Percentiles rank a stretch among this genome's conserved stretches.
phyloP scores from a whole-genome alignment of 345 rosid species.

The Citrus medica region DNA sequence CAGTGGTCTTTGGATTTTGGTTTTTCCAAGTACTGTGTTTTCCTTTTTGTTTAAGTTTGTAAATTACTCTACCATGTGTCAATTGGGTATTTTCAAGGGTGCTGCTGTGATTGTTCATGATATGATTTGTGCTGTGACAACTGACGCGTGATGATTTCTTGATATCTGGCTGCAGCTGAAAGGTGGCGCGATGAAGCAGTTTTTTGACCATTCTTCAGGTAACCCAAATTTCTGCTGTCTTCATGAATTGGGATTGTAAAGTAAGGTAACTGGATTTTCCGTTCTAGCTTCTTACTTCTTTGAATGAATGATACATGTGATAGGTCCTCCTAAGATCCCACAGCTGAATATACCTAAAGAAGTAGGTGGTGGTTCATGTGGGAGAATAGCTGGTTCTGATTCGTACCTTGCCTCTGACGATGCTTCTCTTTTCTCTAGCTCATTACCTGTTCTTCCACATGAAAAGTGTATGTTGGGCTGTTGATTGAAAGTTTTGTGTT shows the following conservation, averaged over 20 bases:
- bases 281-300: slow-evolving; percentile 6
- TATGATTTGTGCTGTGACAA: neutral
- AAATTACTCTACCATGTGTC: neutral
- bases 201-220: slow-evolving; percentile 33
- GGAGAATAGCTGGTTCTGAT: slow-evolving; percentile 34
- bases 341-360: slow-evolving; percentile 30
- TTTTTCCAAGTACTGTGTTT: neutral
- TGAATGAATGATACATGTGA: slow-evolving; percentile 9
- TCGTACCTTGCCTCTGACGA: slow-evolving; percentile 41
- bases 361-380: slow-evolving; percentile 32
- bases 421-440: slow-evolving; percentile 62
- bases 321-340: slow-evolving; percentile 30
- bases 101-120: neutral
- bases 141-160: neutral
- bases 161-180: slow-evolving; percentile 15
- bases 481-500: neutral
- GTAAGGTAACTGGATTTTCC: neutral
- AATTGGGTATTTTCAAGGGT: neutral
- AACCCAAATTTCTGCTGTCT: neutral
- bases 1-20: neutral
- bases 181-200: slow-evolving; percentile 34
- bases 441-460: slow-evolving; percentile 62
- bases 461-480: slow-evolving; percentile 45
- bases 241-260: neutral
- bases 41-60: neutral